phyloP scores from a whole-genome alignment of 106 monocot species.

The Dactylorhiza incarnata region DNA sequence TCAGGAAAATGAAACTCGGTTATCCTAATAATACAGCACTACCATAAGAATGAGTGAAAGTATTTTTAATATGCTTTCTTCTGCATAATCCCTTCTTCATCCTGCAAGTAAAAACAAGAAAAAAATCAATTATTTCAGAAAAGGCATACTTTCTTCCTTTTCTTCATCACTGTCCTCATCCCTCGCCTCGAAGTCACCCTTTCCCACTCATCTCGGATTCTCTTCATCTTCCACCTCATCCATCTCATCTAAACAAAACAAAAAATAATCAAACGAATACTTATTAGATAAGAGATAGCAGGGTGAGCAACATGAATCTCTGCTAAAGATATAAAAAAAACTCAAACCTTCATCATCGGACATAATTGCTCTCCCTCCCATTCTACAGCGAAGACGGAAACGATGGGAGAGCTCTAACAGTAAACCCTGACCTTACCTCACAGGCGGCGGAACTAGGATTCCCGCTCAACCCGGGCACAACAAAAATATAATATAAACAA shows the following conservation, averaged over 20 bases:
- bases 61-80: slow-evolving; percentile 92
- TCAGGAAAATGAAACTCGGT: background rate
- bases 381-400: too few species aligned
- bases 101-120: slow-evolving; percentile 25
- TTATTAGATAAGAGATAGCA: background rate
- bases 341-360: too few species aligned
- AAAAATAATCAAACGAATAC: background rate
- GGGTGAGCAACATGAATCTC: too few species aligned
- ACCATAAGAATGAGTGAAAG: slow-evolving; percentile 84
- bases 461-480: too few species aligned
- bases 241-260: slow-evolving; percentile 46
- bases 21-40: slow-evolving; percentile 1
- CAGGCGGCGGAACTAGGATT: too few species aligned
- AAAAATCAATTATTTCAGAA: background rate
- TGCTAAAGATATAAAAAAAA: too few species aligned
- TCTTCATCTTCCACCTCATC: slow-evolving; percentile 82
- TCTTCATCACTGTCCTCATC: slow-evolving; percentile 57
- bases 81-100: slow-evolving; percentile 67
- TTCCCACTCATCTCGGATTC: slow-evolving; percentile 17
- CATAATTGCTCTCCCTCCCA: too few species aligned
- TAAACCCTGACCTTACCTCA: too few species aligned
- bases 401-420: too few species aligned
- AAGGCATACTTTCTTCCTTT: slow-evolving; percentile 47
- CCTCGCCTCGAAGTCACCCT: slow-evolving; percentile 17
- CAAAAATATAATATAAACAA: too few species aligned